Evolutionary conservation across 1,284 basidiomycete genomes (phyloP).

Genomic region (Sporisorium scitamineum): DNA sequence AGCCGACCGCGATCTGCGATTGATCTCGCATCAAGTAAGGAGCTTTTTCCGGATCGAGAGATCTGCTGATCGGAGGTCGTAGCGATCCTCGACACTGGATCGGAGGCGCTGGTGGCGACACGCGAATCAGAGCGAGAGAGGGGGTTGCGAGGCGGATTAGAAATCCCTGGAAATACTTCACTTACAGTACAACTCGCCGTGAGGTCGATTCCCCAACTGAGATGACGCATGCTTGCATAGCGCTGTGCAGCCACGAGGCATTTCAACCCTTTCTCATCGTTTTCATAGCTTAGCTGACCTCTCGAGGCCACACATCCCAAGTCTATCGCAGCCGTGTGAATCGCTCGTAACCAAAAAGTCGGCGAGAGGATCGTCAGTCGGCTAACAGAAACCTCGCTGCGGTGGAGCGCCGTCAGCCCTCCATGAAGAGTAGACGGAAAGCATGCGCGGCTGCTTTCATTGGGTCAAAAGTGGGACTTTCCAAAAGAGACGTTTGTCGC

Average conservation of each 20-base stretch:
- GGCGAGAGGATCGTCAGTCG: background rate
- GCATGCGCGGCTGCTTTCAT: background rate
- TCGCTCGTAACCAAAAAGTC: background rate
- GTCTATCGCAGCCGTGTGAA: background rate
- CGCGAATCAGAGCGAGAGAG: background rate
- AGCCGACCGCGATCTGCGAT: background rate
- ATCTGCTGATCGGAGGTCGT: background rate
- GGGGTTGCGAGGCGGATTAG: background rate
- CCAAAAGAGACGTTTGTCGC: background rate
- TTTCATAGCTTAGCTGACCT: too few species aligned
- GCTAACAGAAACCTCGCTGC: too few species aligned
- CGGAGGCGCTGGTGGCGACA: background rate
- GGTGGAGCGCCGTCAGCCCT: too few species aligned
- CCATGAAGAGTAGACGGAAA: background rate
- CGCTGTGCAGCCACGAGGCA: background rate
- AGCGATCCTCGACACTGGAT: conserved; percentile 3
- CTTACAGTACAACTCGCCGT: too few species aligned
- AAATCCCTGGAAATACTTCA: background rate
- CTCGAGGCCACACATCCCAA: background rate
- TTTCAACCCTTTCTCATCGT: background rate
- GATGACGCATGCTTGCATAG: background rate
- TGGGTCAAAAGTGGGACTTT: background rate
- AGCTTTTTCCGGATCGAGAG: background rate
- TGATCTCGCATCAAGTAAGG: too few species aligned
- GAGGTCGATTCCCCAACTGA: too few species aligned